phyloP scores from a whole-genome alignment of 208 protist species.

The Chromosphaera perkinsii region DNA sequence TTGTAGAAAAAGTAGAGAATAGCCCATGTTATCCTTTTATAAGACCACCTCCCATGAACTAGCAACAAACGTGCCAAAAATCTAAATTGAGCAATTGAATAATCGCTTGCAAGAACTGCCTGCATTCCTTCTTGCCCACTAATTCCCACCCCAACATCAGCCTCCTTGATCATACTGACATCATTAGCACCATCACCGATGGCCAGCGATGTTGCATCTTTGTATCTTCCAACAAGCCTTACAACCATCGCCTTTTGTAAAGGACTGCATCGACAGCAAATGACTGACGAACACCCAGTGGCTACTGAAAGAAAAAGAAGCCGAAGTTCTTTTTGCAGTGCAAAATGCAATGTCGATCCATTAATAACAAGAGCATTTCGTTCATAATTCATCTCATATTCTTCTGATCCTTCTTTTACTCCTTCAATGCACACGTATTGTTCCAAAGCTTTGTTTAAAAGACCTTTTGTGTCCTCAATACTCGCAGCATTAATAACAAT shows the following conservation, averaged over 20 bases:
- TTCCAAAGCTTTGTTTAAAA: too few species aligned
- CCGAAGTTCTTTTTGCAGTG: constrained; percentile 33
- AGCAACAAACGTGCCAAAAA: constrained; percentile 79
- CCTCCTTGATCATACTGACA: constrained; percentile 81
- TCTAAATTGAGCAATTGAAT: constrained; percentile 70
- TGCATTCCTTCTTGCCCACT: constrained; percentile 73
- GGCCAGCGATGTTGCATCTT: constrained; percentile 16
- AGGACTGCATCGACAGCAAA: constrained; percentile 35
- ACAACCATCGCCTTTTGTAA: constrained; percentile 44
- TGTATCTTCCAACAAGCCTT: constrained; percentile 4
- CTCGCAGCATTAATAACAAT: too few species aligned
- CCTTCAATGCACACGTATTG: too few species aligned
- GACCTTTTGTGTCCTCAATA: too few species aligned
- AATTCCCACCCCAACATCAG: constrained; percentile 84
- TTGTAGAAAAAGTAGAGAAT: constrained; percentile 90
- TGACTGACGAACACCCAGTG: constrained; percentile 5
- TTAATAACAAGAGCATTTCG: too few species aligned
- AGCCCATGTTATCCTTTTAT: constrained; percentile 77
- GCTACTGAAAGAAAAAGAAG: constrained; percentile 2
- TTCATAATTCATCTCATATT: too few species aligned
- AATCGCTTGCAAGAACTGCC: constrained; percentile 48
- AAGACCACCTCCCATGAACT: constrained; percentile 83
- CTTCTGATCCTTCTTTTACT: neutral
- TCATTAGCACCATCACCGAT: constrained; percentile 71
- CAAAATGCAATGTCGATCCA: constrained; percentile 25